These are phyloP conservation scores for Clonostachys byssicola DNA, from an alignment of 2,329 filamentous ascomycete species.

Conservation along the genomic window DNA sequence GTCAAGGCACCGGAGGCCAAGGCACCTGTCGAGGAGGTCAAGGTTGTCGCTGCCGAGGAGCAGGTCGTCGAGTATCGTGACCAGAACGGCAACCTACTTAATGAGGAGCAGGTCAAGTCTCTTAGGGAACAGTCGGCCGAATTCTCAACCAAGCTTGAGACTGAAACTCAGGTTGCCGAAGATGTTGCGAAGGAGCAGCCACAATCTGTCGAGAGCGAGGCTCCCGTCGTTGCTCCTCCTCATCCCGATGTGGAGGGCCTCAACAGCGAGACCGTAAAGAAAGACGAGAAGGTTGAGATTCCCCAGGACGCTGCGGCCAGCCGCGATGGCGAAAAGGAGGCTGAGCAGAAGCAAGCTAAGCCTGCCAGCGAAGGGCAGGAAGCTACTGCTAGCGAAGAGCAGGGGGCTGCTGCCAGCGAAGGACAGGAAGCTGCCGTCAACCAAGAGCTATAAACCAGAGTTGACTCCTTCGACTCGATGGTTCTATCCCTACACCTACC, in stretches of 20 bases:
- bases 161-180: slow-evolving; percentile 82
- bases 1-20: slow-evolving; percentile 40
- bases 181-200: slow-evolving; percentile 73
- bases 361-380: slow-evolving; percentile 61
- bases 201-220: slow-evolving; percentile 27
- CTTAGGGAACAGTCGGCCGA: slow-evolving; percentile 83
- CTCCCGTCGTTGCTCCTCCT: slow-evolving; percentile 46
- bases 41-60: slow-evolving; percentile 51
- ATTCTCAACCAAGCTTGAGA: slow-evolving; percentile 95
- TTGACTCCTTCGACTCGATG: too few relatives aligned
- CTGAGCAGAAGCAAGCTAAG: slow-evolving; percentile 43
- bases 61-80: slow-evolving; percentile 93
- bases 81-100: slow-evolving; percentile 84
- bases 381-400: slow-evolving; percentile 58
- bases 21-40: slow-evolving; percentile 70
- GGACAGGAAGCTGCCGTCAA: slow-evolving; percentile 51
- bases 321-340: slow-evolving; percentile 17
- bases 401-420: slow-evolving; percentile 61
- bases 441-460: slow-evolving; percentile 24
- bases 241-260: slow-evolving; percentile 59
- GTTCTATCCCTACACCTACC: too few relatives aligned
- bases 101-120: slow-evolving; percentile 76
- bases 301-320: slow-evolving; percentile 9
- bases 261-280: slow-evolving; percentile 52
- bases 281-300: slow-evolving; percentile 22